phyloP scores from a whole-genome alignment of 2,329 filamentous ascomycete species.

The Beauveria varroae region DNA sequence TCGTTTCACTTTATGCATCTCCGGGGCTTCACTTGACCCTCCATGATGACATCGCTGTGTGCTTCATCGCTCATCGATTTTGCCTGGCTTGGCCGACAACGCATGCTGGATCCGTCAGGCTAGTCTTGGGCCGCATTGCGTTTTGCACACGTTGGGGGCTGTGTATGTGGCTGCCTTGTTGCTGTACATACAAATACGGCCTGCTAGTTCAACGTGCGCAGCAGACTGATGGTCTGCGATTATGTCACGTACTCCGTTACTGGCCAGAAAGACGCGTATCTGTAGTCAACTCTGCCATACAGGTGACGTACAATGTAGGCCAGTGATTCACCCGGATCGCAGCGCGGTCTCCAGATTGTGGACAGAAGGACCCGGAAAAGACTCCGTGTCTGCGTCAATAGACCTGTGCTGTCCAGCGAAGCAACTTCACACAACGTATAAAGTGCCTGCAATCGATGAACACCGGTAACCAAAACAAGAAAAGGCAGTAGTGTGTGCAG shows the following conservation, averaged over 20 bases:
- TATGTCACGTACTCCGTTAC: neutral
- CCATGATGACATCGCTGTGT: neutral
- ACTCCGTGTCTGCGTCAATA: neutral
- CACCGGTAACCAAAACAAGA: neutral
- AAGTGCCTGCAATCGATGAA: no score
- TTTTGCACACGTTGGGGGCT: slow-evolving; percentile 1
- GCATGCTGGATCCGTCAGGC: slow-evolving; percentile 4
- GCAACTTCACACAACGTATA: neutral
- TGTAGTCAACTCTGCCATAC: neutral
- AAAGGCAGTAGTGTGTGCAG: neutral
- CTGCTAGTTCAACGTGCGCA: neutral
- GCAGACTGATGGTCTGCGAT: no score
- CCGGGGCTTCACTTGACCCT: neutral
- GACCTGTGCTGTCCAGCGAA: neutral
- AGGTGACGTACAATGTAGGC: neutral
- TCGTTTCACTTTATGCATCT: neutral
- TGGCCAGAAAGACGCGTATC: neutral
- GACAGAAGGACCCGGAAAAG: neutral
- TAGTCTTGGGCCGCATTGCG: slow-evolving; percentile 9
- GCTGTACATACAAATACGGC: neutral
- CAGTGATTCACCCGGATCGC: neutral
- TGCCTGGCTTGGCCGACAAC: neutral
- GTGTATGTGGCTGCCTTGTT: neutral
- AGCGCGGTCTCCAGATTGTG: no score
- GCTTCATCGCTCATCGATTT: neutral